Evolutionary conservation across 164 flowering plant species (phyloP).

Genomic region (Liquidambar formosana): DNA sequence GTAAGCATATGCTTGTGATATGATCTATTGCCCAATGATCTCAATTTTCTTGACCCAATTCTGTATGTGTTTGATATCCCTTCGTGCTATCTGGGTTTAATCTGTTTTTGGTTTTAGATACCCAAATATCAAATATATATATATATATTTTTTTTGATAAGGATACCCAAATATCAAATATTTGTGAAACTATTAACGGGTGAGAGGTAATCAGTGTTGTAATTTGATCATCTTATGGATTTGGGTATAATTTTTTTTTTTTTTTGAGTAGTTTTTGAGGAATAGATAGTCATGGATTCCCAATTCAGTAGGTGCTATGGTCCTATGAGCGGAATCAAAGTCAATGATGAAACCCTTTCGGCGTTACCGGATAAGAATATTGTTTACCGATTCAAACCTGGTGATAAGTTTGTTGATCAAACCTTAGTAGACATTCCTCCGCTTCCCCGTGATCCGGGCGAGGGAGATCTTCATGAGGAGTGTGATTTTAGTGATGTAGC

Average conservation of each 20-base stretch:
- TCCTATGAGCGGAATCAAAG: background rate
- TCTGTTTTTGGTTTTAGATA: background rate
- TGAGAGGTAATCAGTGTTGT: too few species aligned
- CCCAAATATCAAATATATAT: too few species aligned
- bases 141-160: too few species aligned
- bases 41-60: too few species aligned
- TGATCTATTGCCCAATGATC: too few species aligned
- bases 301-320: conserved; percentile 3
- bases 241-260: conserved; percentile 4
- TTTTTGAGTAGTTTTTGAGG: background rate
- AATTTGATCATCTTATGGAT: background rate
- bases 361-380: conserved; percentile 5
- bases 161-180: too few species aligned
- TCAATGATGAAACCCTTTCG: background rate
- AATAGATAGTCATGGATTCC: conserved; percentile 24
- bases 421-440: background rate
- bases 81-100: background rate
- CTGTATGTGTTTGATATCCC: too few species aligned
- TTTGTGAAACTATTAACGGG: too few species aligned
- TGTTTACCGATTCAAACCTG: background rate
- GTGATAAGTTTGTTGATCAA: background rate
- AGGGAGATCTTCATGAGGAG: conserved; percentile 40
- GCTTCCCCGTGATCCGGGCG: conserved; percentile 4
- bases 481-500: conserved; percentile 53
- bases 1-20: too few species aligned